These are phyloP conservation scores for Lathyrus aphaca DNA, from an alignment of 306 rosid genomes.

Conservation along the genomic window DNA sequence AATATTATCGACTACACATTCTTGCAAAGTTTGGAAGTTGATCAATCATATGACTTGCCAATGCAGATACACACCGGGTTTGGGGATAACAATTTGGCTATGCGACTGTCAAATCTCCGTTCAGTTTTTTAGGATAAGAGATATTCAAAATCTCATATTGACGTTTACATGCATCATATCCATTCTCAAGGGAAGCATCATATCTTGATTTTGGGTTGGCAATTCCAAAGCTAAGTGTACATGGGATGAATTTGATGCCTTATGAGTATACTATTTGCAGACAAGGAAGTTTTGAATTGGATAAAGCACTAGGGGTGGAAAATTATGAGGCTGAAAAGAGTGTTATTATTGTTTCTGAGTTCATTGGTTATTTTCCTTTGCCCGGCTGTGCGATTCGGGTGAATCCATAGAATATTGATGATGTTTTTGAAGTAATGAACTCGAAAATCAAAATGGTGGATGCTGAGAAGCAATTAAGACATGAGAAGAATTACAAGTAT, in stretches of 20 bases:
- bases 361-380: constrained; percentile 80
- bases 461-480: constrained; percentile 60
- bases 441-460: constrained; percentile 52
- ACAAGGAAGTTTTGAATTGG: constrained; percentile 56
- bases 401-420: constrained; percentile 76
- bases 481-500: constrained; percentile 77
- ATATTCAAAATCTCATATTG: constrained; percentile 66
- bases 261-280: constrained; percentile 72
- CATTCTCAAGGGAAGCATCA: constrained; percentile 93
- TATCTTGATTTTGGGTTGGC: constrained; percentile 93
- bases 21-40: constrained; percentile 75
- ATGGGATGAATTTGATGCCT: constrained; percentile 82
- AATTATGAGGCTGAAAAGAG: constrained; percentile 46
- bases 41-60: constrained; percentile 75
- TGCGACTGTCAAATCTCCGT: constrained; percentile 78
- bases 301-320: constrained; percentile 44
- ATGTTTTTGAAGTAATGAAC: constrained; percentile 61
- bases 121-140: constrained; percentile 78
- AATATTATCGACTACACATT: constrained; percentile 70
- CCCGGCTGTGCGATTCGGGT: constrained; percentile 76
- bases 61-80: constrained; percentile 95
- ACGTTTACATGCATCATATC: constrained; percentile 88
- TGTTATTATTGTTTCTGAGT: constrained; percentile 72
- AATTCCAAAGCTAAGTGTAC: constrained; percentile 84
- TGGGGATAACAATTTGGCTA: constrained; percentile 84